phyloP scores from a whole-genome alignment of 2,329 filamentous ascomycete genomes.

The Parastagonospora avenae region DNA sequence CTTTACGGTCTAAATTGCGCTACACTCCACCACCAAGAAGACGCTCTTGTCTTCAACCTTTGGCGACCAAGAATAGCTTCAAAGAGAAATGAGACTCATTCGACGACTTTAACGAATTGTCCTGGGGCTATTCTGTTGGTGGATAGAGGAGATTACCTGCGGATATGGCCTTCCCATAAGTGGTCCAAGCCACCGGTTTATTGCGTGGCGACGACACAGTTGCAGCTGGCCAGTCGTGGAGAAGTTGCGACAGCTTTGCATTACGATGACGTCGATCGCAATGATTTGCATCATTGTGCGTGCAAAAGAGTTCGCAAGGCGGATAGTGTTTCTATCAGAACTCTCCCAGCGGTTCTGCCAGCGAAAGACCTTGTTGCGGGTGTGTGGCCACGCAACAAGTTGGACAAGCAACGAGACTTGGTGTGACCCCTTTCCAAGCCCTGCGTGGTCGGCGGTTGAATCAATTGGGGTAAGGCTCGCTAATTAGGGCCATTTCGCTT shows the following conservation, averaged over 20 bases:
- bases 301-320: no score
- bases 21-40: constrained; percentile 16
- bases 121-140: constrained; percentile 28
- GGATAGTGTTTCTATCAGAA: no score
- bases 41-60: constrained; percentile 3
- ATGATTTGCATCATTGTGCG: no score
- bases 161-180: constrained; percentile 21
- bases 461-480: constrained; percentile 31
- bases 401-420: neutral
- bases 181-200: constrained; percentile 21
- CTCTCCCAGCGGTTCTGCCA: no score
- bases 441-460: constrained; percentile 18
- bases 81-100: constrained; percentile 21
- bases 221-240: neutral
- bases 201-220: constrained; percentile 6
- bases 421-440: constrained; percentile 32
- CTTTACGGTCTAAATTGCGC: constrained; percentile 5
- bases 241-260: no score
- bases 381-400: neutral
- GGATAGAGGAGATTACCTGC: constrained; percentile 35
- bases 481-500: constrained; percentile 31
- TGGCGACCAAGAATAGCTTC: constrained; percentile 14
- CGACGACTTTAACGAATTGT: constrained; percentile 30
- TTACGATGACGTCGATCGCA: no score
- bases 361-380: neutral